phyloP scores from a whole-genome alignment of 2,329 filamentous ascomycete species.

The Cadophora luteo-olivacea region DNA sequence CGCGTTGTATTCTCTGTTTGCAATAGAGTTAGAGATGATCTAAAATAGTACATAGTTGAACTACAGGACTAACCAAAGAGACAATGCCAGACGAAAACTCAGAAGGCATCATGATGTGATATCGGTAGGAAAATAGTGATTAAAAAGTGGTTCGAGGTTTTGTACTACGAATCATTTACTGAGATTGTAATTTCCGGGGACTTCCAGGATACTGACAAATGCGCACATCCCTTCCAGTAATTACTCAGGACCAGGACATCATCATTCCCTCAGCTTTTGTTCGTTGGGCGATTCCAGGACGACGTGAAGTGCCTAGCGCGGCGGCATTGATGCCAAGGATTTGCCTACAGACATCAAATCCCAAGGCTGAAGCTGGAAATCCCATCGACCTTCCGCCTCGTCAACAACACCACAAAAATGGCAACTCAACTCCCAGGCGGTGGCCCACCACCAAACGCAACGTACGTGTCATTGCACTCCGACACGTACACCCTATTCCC shows the following conservation, averaged over 20 bases:
- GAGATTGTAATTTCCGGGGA: too few relatives aligned
- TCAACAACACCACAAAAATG: constrained; percentile 33
- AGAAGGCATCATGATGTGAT: too few relatives aligned
- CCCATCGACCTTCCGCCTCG: not conserved
- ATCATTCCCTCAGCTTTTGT: not conserved
- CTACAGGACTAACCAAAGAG: too few relatives aligned
- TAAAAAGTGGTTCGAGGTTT: too few relatives aligned
- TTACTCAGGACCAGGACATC: not conserved
- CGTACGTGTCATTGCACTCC: constrained; percentile 78
- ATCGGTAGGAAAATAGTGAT: too few relatives aligned
- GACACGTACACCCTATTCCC: constrained; percentile 55
- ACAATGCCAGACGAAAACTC: too few relatives aligned
- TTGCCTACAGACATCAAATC: not conserved
- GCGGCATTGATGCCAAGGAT: not conserved
- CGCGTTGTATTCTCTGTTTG: too few relatives aligned
- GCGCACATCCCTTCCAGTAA: too few relatives aligned
- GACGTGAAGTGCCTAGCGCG: not conserved
- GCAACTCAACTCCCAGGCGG: constrained; percentile 15
- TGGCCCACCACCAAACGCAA: constrained; percentile 57
- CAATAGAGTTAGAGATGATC: too few relatives aligned
- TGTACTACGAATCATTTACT: too few relatives aligned
- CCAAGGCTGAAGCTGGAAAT: constrained; percentile 18
- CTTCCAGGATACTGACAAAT: too few relatives aligned
- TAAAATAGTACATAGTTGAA: too few relatives aligned
- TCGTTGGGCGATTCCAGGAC: not conserved